Percentiles rank a stretch among this genome's conserved stretches.
These are phyloP conservation scores for Posidonia australis DNA, from an alignment of 106 monocot genomes.

Conservation along the genomic window DNA sequence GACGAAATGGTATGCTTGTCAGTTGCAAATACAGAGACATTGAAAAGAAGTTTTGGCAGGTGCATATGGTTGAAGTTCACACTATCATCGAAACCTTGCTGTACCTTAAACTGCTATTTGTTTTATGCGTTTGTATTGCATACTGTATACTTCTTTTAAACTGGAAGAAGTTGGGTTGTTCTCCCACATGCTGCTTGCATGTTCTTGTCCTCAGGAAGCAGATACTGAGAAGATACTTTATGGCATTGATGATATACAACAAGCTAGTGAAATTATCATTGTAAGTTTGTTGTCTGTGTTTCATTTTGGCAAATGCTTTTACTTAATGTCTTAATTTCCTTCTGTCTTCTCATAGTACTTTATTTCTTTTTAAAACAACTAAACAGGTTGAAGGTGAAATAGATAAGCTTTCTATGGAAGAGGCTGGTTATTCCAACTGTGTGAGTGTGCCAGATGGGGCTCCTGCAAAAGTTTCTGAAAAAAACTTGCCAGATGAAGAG, in stretches of 20 bases:
- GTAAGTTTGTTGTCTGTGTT: constrained; percentile 30
- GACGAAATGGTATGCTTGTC: constrained; percentile 54
- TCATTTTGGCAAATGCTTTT: neutral
- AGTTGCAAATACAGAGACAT: constrained; percentile 71
- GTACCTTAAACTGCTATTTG: neutral
- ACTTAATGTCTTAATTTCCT: neutral
- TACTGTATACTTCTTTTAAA: neutral
- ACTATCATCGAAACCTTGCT: neutral
- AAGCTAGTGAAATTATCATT: constrained; percentile 47
- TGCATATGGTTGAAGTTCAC: constrained; percentile 1
- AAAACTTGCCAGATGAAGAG: constrained; percentile 14
- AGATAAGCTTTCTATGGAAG: constrained; percentile 28
- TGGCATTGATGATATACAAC: constrained; percentile 81
- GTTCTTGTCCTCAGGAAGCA: constrained; percentile 42
- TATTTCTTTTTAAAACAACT: neutral
- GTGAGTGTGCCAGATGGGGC: constrained; percentile 32
- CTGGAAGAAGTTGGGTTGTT: neutral
- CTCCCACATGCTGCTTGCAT: constrained; percentile 6
- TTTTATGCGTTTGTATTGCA: neutral
- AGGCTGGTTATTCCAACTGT: constrained; percentile 26
- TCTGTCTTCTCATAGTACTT: neutral
- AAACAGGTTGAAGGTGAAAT: constrained; percentile 29
- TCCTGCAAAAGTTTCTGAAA: constrained; percentile 18
- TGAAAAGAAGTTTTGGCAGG: constrained; percentile 77
- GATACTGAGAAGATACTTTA: constrained; percentile 75